phyloP scores from a whole-genome alignment of 768 basidiomycete genomes.

The Boletus pseudo-olivaceus region DNA sequence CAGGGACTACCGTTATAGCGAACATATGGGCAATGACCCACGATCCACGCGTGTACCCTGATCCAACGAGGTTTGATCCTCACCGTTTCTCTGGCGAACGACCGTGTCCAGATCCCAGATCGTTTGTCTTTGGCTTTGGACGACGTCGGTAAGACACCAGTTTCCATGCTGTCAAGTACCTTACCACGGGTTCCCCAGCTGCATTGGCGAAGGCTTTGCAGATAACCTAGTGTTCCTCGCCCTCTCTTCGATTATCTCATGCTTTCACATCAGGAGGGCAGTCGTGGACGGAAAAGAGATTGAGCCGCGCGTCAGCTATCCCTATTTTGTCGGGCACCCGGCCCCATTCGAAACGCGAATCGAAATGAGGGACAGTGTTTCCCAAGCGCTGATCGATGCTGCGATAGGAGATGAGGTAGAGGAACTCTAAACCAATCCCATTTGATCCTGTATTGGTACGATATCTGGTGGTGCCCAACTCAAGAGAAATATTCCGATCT shows the following conservation, averaged over 20 bases:
- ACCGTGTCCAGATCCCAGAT: background rate
- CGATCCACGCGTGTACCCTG: background rate
- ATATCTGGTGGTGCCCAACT: background rate
- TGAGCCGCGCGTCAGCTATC: slow-evolving; percentile 2
- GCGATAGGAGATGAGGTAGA: background rate
- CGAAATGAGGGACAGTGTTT: background rate
- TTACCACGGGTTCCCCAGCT: background rate
- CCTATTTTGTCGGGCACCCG: background rate
- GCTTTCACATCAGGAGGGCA: background rate
- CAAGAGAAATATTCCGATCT: background rate
- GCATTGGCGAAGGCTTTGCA: background rate
- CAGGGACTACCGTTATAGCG: background rate
- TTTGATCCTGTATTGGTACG: background rate
- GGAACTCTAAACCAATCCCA: background rate
- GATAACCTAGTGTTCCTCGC: background rate
- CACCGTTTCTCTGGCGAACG: background rate
- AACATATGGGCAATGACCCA: slow-evolving; percentile 8
- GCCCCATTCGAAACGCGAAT: background rate
- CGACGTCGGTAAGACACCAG: slow-evolving; percentile 1
- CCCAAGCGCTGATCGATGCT: background rate
- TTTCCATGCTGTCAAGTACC: background rate
- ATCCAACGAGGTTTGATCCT: background rate
- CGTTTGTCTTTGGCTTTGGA: slow-evolving; percentile 2
- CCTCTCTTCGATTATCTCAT: background rate
- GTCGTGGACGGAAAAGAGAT: background rate